Base-by-base conservation (phyloP, 495 filamentous ascomycete species). In the Trichoderma parareesei region DNA sequence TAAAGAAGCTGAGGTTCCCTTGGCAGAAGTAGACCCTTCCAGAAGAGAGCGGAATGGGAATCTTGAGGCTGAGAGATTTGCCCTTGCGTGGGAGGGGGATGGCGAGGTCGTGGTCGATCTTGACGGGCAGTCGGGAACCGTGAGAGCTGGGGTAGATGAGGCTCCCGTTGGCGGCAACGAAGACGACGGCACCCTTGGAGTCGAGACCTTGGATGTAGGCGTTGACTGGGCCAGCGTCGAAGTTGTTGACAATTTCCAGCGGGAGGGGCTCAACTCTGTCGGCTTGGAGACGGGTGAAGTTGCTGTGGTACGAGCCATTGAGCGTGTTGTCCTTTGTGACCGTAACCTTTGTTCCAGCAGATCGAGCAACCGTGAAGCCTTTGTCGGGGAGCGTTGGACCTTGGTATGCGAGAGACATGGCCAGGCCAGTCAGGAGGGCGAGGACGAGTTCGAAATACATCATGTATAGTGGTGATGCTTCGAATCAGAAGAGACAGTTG, bases 1-100 rank as follows among this genome's bases (percentile, higher is more conserved):
- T 70, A 69, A 69, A 78, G 70, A 80, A 80, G 40, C 73, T 61
- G n/a, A 81, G 71, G 0, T 73, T 62, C n/a, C 79, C 76, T n/a
- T 74, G 71, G 18, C 74, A 69, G 53, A 80, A 69, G 73, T 75
- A 81, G 38, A 81, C 69, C 37, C 79, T 74, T 1, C 72, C 77
- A 1, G 77, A 74, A 60, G 65, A 73, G 42, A 79, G 68, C 46
- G 75, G 75, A 48, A 69, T 70, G 2, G 79, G 75, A 4, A 80
- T 69, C 0, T 70, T 76, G 64, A 81, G 69, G n/a, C 68, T 69
- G 64, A 70, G 74, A 13, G 72, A 76, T 65, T 71, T 67, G 33
- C 76, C 75, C 60, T 71, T 55, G 0, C 2, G 66, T 13, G 66
- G 70, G 40, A 81, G 62, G 2, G 71, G 64, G 9, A 77, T 68